Evolutionary conservation across 371 early-diverging fungal species (phyloP).

Genomic region (Lichtheimia corymbifera): DNA sequence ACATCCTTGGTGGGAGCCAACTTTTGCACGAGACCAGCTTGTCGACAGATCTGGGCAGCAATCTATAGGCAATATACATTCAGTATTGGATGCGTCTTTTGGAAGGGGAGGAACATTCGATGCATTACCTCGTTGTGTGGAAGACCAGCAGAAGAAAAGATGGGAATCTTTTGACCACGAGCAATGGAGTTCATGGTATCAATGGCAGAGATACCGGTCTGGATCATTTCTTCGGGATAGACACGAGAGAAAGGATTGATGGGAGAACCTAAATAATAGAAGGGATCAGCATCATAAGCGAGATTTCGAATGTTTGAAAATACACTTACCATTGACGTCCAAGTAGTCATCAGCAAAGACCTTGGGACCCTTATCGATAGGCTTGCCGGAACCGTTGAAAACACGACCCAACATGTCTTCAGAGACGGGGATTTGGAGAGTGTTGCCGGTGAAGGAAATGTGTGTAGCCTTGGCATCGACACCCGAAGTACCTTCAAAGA

Average conservation of each 20-base stretch:
- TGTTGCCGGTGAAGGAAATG: slow-evolving; percentile 98
- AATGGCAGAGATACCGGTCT: slow-evolving; percentile 99
- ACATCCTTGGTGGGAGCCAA: slow-evolving; percentile 87
- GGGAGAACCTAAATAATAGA: slow-evolving; percentile 74
- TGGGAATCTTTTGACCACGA: slow-evolving; percentile 99
- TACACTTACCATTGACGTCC: slow-evolving; percentile 89
- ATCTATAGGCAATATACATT: slow-evolving; percentile 53
- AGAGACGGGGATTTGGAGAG: slow-evolving; percentile 97
- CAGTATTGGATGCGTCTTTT: neutral
- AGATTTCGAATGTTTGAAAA: too few species aligned
- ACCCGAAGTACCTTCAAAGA: slow-evolving; percentile 99
- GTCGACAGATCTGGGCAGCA: slow-evolving; percentile 99
- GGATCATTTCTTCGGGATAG: slow-evolving; percentile 99
- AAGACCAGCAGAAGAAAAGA: slow-evolving; percentile 99
- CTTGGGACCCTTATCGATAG: slow-evolving; percentile 99
- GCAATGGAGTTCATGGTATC: slow-evolving; percentile 99
- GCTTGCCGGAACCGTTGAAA: slow-evolving; percentile 99
- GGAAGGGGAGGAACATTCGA: slow-evolving; percentile 6
- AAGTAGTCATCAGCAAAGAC: slow-evolving; percentile 99
- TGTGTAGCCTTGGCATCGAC: slow-evolving; percentile 98
- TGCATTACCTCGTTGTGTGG: slow-evolving; percentile 97
- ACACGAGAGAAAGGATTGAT: slow-evolving; percentile 99
- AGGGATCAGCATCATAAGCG: too few species aligned
- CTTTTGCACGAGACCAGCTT: slow-evolving; percentile 98
- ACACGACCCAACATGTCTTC: slow-evolving; percentile 99